These are phyloP conservation scores for Amauroascus niger DNA, from an alignment of 2,329 filamentous ascomycete genomes.

Conservation along the genomic window DNA sequence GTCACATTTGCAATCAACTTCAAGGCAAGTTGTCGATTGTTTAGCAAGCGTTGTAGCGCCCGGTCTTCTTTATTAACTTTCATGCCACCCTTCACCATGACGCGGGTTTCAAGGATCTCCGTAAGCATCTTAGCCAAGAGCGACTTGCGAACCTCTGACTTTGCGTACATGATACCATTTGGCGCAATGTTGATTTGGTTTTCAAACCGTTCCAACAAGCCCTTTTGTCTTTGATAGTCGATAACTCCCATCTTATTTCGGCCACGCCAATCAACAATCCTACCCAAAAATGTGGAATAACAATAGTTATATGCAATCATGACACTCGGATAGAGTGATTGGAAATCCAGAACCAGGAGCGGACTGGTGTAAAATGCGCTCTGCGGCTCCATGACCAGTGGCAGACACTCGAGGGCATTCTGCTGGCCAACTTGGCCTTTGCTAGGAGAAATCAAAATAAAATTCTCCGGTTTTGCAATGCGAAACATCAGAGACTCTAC, in stretches of 20 bases:
- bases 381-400: conserved; percentile 93
- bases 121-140: conserved; percentile 91
- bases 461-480: conserved; percentile 94
- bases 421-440: conserved; percentile 86
- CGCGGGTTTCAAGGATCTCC: conserved; percentile 87
- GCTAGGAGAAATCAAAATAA: conserved; percentile 79
- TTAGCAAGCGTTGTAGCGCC: conserved; percentile 71
- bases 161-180: conserved; percentile 94
- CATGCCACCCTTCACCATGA: conserved; percentile 98
- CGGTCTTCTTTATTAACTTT: conserved; percentile 85
- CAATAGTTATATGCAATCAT: conserved; percentile 99
- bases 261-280: conserved; percentile 79
- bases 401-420: conserved; percentile 87
- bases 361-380: conserved; percentile 90
- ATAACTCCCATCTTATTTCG: conserved; percentile 90
- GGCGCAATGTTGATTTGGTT: conserved; percentile 86
- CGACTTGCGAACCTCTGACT: conserved; percentile 74
- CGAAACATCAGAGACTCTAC: conserved; percentile 98
- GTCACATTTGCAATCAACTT: conserved; percentile 98
- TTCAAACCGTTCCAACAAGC: conserved; percentile 65
- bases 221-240: conserved; percentile 68
- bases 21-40: conserved; percentile 86
- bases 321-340: conserved; percentile 89
- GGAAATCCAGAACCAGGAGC: conserved; percentile 84
- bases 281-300: conserved; percentile 90